Percentiles rank a stretch among this genome's conserved stretches.
Conservation (phyloP, 129 eudicot genomes). For the Ambrosia trifida region DNA sequence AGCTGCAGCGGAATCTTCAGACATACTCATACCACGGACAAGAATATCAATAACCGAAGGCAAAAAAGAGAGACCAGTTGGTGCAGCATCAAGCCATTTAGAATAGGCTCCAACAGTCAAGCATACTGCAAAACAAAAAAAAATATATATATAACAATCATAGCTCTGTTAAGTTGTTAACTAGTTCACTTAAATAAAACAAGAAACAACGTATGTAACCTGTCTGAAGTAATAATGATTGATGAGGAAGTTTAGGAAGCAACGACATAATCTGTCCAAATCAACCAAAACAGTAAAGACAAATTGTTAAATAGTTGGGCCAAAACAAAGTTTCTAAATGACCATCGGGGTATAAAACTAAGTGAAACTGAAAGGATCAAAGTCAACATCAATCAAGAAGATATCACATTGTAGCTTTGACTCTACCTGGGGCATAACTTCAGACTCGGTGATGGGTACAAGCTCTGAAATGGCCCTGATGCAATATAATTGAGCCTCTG, state of each 20-base stretch:
- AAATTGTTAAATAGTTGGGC: conserved; percentile 1
- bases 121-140: conserved; percentile 55
- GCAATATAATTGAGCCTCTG: conserved; percentile 96
- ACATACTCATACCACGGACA: conserved; percentile 92
- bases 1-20: conserved; percentile 98
- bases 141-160: not conserved
- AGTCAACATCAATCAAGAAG: conserved; percentile 26
- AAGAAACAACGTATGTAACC: conserved; percentile 42
- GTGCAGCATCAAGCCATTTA: conserved; percentile 90
- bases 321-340: not conserved
- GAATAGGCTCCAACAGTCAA: conserved; percentile 94
- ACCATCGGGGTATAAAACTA: not conserved
- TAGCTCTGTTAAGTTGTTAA: conserved; percentile 19
- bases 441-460: conserved; percentile 75
- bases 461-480: conserved; percentile 88
- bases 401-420: conserved; percentile 22
- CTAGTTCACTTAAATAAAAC: conserved; percentile 12
- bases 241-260: conserved; percentile 91
- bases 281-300: conserved; percentile 12
- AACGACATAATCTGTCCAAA: conserved; percentile 77
- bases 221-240: conserved; percentile 89
- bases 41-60: conserved; percentile 85
- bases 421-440: conserved; percentile 93
- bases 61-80: conserved; percentile 74
- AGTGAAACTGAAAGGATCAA: conserved; percentile 1